A percentile compares a stretch with the other conserved stretches of the same genome.
Evolutionary conservation across 805 yeast species (phyloP).

Genomic region (Naumovozyma baii): DNA sequence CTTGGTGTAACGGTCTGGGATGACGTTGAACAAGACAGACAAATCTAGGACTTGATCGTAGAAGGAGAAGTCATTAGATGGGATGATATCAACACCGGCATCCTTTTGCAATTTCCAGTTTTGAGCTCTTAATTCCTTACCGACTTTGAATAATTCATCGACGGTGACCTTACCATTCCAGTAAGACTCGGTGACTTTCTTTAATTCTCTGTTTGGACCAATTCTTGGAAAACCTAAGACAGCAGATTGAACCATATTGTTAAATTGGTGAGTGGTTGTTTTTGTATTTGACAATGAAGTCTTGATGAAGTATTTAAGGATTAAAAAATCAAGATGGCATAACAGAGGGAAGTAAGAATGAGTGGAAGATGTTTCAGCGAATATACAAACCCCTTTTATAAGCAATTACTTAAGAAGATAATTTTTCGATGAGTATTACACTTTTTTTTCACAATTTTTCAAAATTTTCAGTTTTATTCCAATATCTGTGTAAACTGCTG

Average conservation of each 20-base stretch:
- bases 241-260: slow-evolving; percentile 85
- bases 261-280: not conserved
- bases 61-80: slow-evolving; percentile 96
- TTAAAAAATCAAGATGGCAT: too few relatives aligned
- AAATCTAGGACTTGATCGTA: slow-evolving; percentile 95
- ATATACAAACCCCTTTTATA: too few relatives aligned
- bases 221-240: slow-evolving; percentile 99
- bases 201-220: slow-evolving; percentile 98
- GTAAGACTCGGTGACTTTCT: slow-evolving; percentile 98
- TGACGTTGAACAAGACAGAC: slow-evolving; percentile 84
- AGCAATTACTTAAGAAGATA: too few relatives aligned
- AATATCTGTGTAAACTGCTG: not conserved
- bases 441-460: not conserved
- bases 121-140: slow-evolving; percentile 88
- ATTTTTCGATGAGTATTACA: too few relatives aligned
- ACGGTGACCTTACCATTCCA: slow-evolving; percentile 89
- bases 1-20: slow-evolving; percentile 95
- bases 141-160: slow-evolving; percentile 82
- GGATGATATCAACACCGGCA: slow-evolving; percentile 94
- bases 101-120: slow-evolving; percentile 97
- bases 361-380: too few relatives aligned
- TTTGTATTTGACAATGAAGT: not conserved
- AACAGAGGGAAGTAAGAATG: too few relatives aligned
- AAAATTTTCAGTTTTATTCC: not conserved
- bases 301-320: not conserved